Evolutionary conservation across 1,139 yeast genomes (phyloP).

Genomic region (Taphrina populina): DNA sequence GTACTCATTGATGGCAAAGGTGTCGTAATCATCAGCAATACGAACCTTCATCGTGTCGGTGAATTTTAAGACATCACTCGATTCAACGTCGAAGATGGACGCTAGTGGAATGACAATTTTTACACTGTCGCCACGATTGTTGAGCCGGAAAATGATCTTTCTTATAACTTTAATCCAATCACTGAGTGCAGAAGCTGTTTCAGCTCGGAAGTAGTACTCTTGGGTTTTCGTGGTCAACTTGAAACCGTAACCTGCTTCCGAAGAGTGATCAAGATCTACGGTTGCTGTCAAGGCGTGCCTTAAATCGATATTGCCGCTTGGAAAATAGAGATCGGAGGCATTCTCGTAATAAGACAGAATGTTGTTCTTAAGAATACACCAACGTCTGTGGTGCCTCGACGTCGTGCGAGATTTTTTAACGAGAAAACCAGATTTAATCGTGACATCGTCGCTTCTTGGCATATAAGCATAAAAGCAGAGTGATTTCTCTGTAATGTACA

Average conservation of each 20-base stretch:
- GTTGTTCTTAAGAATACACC: constrained; percentile 75
- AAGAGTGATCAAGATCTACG: constrained; percentile 13
- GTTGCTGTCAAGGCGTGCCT: constrained; percentile 52
- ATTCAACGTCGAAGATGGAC: constrained; percentile 63
- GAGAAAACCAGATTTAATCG: constrained; percentile 54
- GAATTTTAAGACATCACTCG: constrained; percentile 53
- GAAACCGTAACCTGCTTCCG: constrained; percentile 36
- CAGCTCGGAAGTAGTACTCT: constrained; percentile 68
- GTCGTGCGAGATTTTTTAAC: constrained; percentile 43
- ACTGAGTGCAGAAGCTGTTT: constrained; percentile 67
- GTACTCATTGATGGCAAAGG: constrained; percentile 63
- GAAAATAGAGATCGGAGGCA: constrained; percentile 80
- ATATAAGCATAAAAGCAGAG: constrained; percentile 76
- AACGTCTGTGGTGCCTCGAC: constrained; percentile 50
- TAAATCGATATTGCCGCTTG: constrained; percentile 70
- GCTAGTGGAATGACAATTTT: constrained; percentile 72
- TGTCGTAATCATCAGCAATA: constrained; percentile 54
- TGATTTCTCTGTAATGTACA: constrained; percentile 65
- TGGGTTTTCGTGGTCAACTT: constrained; percentile 54
- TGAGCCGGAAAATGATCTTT: constrained; percentile 70
- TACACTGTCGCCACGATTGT: constrained; percentile 70
- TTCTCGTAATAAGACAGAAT: constrained; percentile 67
- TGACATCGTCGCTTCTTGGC: constrained; percentile 56
- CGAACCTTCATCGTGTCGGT: constrained; percentile 53
- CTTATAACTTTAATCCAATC: constrained; percentile 77